Evolutionary conservation across 1,139 yeast species (phyloP), one percentile per base, ranked within the genome.

Genomic region (Zygotorulaspora mrakii): DNA sequence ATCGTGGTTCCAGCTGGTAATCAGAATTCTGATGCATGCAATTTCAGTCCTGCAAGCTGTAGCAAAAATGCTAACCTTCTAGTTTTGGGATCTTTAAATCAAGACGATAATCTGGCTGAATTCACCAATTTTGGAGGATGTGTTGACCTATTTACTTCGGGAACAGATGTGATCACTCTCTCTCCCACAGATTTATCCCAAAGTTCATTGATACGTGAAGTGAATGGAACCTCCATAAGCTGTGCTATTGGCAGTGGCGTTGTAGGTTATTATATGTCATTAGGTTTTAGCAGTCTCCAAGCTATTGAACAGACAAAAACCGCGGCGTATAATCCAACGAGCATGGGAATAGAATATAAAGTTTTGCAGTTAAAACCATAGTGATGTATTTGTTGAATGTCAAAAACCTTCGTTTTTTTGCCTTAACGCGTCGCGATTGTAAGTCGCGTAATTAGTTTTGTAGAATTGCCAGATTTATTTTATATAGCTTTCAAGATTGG

Each of bases 231-330:
- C 0, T 84, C 94, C 1, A 78, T 82, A 74, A 77, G 94, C 0
- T 70, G 91, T 1, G 94, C 94, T 0, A 67, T 82, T 1, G 81
- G 80, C 1, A 73, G 87, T 0, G 95, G 95, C 0, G 57, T 82
- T 31, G 76, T 75, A 7, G 89, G 87, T 0, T 77, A 76, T 45
- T 66, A 73, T 35, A 67, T 84, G 62, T 79, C 86, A 25, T 64
- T 69, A 56, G 94, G 91, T 0, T 69, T 75, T 10, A 53, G 62
- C 1, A 68, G 74, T 0, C 40, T 48, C 0, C 66, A 68, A 26
- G 71, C 78, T 9, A 65, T 67, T 42, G 51, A 55, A n/a, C 67
- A 53, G 33, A 60, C 75, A 21, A 22, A 24, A 10, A 24, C 22
- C 11, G 21, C 17, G 6, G 31, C 42, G 4, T 21, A 27, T 7